Evolutionary conservation across 768 basidiomycete species (phyloP).

Genomic region (Lactarius evosmus): DNA sequence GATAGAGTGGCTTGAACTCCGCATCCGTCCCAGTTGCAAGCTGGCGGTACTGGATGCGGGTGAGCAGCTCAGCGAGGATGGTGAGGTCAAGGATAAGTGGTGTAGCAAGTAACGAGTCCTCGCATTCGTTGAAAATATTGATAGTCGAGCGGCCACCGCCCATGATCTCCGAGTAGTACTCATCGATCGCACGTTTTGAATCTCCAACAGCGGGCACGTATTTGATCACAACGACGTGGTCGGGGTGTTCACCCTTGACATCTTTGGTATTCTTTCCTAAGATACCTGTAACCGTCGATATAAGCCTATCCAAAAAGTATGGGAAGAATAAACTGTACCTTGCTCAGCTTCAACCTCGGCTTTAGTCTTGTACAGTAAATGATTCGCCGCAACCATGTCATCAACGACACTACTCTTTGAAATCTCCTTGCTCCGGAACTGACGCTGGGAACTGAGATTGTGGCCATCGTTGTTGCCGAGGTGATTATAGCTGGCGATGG

Average conservation of each 20-base stretch:
- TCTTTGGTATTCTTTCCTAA: conserved; percentile 46
- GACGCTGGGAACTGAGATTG: conserved; percentile 84
- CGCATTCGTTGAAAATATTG: conserved; percentile 98
- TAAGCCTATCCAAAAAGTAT: background rate
- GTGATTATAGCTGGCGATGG: conserved; percentile 98
- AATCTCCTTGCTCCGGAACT: conserved; percentile 99
- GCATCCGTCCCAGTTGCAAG: conserved; percentile 39
- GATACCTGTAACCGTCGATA: conserved; percentile 29
- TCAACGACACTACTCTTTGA: conserved; percentile 96
- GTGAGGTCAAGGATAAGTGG: conserved; percentile 92
- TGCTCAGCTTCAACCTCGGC: conserved; percentile 34
- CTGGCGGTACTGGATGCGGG: conserved; percentile 86
- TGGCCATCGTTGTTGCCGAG: conserved; percentile 97
- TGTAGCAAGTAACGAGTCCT: conserved; percentile 95
- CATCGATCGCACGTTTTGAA: conserved; percentile 98
- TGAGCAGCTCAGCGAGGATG: conserved; percentile 91
- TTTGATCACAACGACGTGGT: conserved; percentile 96
- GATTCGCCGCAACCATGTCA: conserved; percentile 95
- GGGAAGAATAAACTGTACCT: background rate
- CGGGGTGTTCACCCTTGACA: conserved; percentile 92
- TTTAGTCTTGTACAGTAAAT: conserved; percentile 84
- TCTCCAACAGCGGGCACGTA: conserved; percentile 96
- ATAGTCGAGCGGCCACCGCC: conserved; percentile 93
- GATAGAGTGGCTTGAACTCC: conserved; percentile 83
- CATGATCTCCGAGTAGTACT: conserved; percentile 98